Evolutionary conservation across 2,329 filamentous ascomycete species (phyloP), one percentile per base, ranked within the genome.

Genomic region (Nemania abortiva): DNA sequence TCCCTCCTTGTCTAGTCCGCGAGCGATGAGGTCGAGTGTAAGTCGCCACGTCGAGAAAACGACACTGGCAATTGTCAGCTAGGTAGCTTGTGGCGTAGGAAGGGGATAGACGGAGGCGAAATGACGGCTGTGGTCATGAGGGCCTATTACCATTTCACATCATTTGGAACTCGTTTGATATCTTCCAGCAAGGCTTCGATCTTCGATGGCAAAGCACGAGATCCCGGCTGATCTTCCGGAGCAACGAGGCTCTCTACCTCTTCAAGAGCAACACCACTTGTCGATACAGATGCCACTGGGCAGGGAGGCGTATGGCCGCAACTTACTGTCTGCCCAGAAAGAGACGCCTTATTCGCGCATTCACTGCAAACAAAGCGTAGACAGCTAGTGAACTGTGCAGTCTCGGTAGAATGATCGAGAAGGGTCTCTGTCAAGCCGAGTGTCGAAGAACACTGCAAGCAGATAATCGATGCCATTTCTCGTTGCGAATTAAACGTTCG

Each of bases 21-120:
- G 70, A 53, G 84, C 77, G 0, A 87, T 77, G 1, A 86, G 65
- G 45, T 87, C 81, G 0, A 88, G 81, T 0, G 82, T 86, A 7
- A 81, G 71, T 20, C 82, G 81, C 85, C 86, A 88, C 0, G 78
- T 83, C 0, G 85, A 87, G 63, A 88, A 88, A 0, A 87, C 80
- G 20, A 87, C 79, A 60, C 85, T 87, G 24, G 29, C 3, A 1
- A 22, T 34, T 27, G 24, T 27, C 24, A 27, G 24, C 24, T 27
- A 27, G 24, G 24, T 27, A 27, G 24, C 2, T 5, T 27, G 24
- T 27, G 24, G 24, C 24, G 24, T 27, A 27, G 24, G 24, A 27
- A 34, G 11, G 22, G 31, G 13, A 11, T 34, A 42, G 37, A 11
- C 3, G 11, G 3, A 18, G 22, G 3, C 9, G n/a, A 47, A 15